Conservation (phyloP, 2,329 filamentous ascomycete species). For the Ceratocystis eucalypticola region DNA sequence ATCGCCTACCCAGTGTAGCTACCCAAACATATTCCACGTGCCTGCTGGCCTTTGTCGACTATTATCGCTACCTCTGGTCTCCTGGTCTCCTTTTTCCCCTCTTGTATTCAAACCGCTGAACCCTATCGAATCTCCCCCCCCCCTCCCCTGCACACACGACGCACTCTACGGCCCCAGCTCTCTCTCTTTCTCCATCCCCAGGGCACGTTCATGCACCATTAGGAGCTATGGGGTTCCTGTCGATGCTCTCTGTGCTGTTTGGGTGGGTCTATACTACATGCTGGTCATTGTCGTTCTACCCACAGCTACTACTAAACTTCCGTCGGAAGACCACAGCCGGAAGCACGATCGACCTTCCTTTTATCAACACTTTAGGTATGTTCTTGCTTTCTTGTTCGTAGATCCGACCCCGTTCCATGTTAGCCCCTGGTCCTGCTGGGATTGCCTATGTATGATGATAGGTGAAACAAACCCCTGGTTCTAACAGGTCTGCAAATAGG, state of each 20-base stretch:
- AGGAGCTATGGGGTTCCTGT: slow-evolving; percentile 29
- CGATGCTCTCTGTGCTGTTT: slow-evolving; percentile 42
- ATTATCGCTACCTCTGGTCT: not conserved
- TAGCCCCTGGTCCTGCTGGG: not conserved
- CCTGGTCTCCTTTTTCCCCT: not conserved
- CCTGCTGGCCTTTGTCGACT: not conserved
- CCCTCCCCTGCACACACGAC: not conserved
- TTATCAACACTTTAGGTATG: slow-evolving; percentile 52
- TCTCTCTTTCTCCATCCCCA: not conserved
- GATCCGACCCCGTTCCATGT: not conserved
- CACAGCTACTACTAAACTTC: slow-evolving; percentile 72
- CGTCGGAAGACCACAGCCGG: slow-evolving; percentile 64
- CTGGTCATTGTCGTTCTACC: slow-evolving; percentile 89
- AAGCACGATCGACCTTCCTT: slow-evolving; percentile 76
- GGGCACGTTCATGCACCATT: slow-evolving; percentile 1
- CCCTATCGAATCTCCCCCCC: not conserved
- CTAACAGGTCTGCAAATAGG: slow-evolving; percentile 30
- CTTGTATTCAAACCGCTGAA: not conserved
- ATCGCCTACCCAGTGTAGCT: not conserved
- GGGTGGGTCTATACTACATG: slow-evolving; percentile 64
- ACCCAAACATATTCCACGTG: not conserved
- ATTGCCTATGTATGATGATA: not conserved
- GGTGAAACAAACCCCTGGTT: not conserved
- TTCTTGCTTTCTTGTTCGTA: not conserved
- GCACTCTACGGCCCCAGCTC: not conserved